Base-by-base conservation (phyloP, 331 rosid species). In the Arachis monticola region DNA sequence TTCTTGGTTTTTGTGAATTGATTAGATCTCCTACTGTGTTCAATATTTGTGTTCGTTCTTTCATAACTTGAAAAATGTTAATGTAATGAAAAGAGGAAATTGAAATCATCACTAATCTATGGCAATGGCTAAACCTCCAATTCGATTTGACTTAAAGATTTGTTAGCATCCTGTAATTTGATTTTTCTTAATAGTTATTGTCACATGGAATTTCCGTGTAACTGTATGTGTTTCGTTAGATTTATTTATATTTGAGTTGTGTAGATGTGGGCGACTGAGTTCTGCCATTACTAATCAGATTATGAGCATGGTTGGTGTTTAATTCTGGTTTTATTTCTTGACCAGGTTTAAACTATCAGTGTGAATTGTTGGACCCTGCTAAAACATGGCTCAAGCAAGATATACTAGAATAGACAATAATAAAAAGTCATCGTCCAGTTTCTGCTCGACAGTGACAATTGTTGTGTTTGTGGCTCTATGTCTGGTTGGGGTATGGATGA, bases 401-500 rank as follows among this genome's bases (percentile, higher is more conserved):
- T 94, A 94, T 80, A 82, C 83, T 30, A 86, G 97, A 81, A 73
- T 92, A 40, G 99, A 94, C 69, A 88, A 79, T 55, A 81, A 87
- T 73, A 85, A 93, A 72, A 60, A 91, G 22, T 52, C 93, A 3
- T 7, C 92, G 0, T 71, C 96, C 7, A 81, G 92, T 70, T 94
- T 90, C 86, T 92, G 96, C 82, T 94, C 99, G 6, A 86, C 96
- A 0, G 96, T 88, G 81, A 87, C 99, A 17, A 86, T 94, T 76
- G 97, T 87, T 47, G 92, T 90, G 77, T 90, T 94, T 73, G 97
- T 94, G 79, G 97, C 92, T 8, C 80, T 94, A 74, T 90, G 97
- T 72, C 85, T 94, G 89, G 96, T 90, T 58, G 99, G 96, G 46
- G 79, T 92, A 75, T 94, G 99, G 99, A 92, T 94, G 97, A 81